phyloP scores from a whole-genome alignment of 2,329 filamentous ascomycete species.

The Hypoxylon sp. region DNA sequence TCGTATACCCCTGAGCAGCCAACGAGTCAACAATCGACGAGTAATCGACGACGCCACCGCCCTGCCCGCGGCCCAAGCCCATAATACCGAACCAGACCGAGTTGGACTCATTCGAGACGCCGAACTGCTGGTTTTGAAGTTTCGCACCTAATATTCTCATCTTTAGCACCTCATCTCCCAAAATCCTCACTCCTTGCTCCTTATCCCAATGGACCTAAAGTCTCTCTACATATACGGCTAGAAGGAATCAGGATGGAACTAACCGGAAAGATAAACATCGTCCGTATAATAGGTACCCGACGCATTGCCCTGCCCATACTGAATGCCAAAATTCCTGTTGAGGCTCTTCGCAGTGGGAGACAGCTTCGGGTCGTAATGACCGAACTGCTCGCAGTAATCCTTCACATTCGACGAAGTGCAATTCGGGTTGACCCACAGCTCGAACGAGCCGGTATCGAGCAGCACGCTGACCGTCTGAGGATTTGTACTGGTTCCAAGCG shows the following conservation, averaged over 20 bases:
- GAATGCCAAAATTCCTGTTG: constrained; percentile 55
- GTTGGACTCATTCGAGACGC: constrained; percentile 62
- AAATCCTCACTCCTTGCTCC: neutral
- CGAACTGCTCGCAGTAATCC: constrained; percentile 59
- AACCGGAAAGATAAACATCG: constrained; percentile 62
- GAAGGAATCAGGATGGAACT: constrained; percentile 20
- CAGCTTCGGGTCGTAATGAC: constrained; percentile 61
- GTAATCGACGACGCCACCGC: constrained; percentile 63
- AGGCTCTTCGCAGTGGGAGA: constrained; percentile 60
- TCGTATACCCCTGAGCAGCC: constrained; percentile 62
- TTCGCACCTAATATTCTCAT: constrained; percentile 50
- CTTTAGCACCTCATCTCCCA: neutral
- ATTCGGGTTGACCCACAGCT: constrained; percentile 69
- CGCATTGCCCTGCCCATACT: constrained; percentile 59
- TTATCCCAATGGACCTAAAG: neutral
- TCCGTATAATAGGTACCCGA: constrained; percentile 64
- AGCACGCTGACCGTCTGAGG: constrained; percentile 62
- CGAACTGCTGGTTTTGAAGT: constrained; percentile 65
- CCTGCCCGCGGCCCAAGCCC: constrained; percentile 62
- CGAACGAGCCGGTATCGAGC: constrained; percentile 67
- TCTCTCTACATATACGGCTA: neutral
- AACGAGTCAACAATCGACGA: constrained; percentile 68
- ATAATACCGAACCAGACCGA: constrained; percentile 67
- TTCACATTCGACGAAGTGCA: constrained; percentile 57
- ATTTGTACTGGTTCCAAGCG: constrained; percentile 57